A percentile compares a stretch with the other conserved stretches of the same genome.
Evolutionary conservation across 2,329 filamentous ascomycete species (phyloP).

Genomic region (Drechslerella coelobrocha): DNA sequence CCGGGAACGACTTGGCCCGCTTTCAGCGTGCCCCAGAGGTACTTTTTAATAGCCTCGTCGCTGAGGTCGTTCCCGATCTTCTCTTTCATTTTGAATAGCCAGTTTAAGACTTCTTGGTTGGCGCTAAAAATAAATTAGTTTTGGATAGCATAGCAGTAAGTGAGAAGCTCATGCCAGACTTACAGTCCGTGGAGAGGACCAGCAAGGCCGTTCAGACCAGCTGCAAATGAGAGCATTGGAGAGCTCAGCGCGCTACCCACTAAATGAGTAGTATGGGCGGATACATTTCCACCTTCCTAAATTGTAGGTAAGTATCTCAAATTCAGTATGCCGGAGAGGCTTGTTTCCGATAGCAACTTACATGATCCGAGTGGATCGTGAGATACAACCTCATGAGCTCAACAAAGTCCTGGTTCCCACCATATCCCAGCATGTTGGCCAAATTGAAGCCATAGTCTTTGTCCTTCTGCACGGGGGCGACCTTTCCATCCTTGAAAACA

Average conservation of each 20-base stretch:
- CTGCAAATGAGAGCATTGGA: conserved; percentile 93
- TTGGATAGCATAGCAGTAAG: conserved; percentile 52
- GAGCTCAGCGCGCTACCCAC: conserved; percentile 96
- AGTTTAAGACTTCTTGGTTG: conserved; percentile 99
- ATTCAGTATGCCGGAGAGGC: not conserved
- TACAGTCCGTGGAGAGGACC: conserved; percentile 93
- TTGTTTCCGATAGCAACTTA: conserved; percentile 29
- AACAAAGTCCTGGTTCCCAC: conserved; percentile 92
- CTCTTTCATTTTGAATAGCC: conserved; percentile 99
- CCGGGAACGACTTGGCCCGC: conserved; percentile 93
- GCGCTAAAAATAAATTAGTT: conserved; percentile 61
- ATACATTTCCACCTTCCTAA: conserved; percentile 93
- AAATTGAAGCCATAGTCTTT: conserved; percentile 99
- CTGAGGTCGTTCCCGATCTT: conserved; percentile 89
- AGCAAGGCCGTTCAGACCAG: conserved; percentile 96
- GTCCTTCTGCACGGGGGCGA: conserved; percentile 92
- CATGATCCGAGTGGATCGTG: conserved; percentile 98
- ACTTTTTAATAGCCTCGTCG: conserved; percentile 96
- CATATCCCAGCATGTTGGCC: conserved; percentile 98
- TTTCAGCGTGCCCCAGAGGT: conserved; percentile 98
- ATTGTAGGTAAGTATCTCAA: not conserved
- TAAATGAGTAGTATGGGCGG: conserved; percentile 96
- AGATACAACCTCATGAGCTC: conserved; percentile 99
- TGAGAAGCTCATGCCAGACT: not conserved
- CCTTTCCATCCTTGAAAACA: conserved; percentile 99